Conservation (phyloP, 202 grass and related monocot species). For the Schoenoplectus tabernaemontani region DNA sequence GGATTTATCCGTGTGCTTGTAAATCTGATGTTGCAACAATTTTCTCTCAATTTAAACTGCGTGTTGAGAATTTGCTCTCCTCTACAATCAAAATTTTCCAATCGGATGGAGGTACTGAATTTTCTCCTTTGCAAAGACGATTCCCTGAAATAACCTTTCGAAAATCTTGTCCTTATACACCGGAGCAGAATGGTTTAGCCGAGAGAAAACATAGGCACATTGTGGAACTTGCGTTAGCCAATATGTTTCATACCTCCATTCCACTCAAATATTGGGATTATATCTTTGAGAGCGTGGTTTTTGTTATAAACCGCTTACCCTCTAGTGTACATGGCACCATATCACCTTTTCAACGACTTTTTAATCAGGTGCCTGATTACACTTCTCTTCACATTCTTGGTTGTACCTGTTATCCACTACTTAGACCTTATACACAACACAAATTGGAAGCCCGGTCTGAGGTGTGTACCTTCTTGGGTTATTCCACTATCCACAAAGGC, state of each 20-base stretch:
- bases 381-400: background rate
- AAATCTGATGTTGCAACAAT: background rate
- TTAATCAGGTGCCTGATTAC: background rate
- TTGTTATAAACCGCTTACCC: background rate
- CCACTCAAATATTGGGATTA: background rate
- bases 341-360: background rate
- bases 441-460: background rate
- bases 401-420: background rate
- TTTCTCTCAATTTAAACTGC: background rate
- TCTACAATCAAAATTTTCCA: background rate
- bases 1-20: background rate
- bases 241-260: no score
- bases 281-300: background rate
- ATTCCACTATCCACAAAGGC: no score
- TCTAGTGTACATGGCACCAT: background rate
- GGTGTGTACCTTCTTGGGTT: background rate
- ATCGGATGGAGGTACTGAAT: background rate
- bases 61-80: background rate
- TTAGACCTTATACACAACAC: no score
- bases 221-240: no score
- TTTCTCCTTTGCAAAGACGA: background rate
- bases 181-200: background rate
- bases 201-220: no score
- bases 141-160: background rate
- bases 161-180: background rate